A percentile compares a stretch with the other conserved stretches of the same genome.
Conservation (phyloP, 352 stramenopile species). For the Globisporangium nunn region DNA sequence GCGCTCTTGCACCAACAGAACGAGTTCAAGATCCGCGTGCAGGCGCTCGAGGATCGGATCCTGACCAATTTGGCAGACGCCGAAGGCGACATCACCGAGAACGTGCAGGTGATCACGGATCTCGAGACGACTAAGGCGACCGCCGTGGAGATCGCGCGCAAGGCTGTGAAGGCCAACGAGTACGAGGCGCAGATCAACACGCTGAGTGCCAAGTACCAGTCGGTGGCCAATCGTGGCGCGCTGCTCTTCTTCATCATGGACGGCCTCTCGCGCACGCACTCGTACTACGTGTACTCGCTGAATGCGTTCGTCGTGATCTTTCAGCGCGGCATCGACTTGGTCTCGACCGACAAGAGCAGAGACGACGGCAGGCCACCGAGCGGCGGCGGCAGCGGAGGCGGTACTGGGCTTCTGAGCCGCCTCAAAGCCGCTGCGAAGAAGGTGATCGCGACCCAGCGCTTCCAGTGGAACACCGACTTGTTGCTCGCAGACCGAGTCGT, state of each 20-base stretch:
- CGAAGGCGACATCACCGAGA: constrained; percentile 89
- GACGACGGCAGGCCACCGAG: constrained; percentile 6
- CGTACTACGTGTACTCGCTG: constrained; percentile 94
- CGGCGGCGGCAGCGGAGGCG: constrained; percentile 3
- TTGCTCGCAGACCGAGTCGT: constrained; percentile 66
- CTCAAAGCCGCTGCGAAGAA: constrained; percentile 83
- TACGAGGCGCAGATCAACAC: constrained; percentile 77
- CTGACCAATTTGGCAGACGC: constrained; percentile 75
- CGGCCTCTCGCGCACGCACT: constrained; percentile 88
- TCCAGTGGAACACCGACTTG: constrained; percentile 85
- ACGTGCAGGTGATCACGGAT: constrained; percentile 93
- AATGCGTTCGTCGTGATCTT: constrained; percentile 95
- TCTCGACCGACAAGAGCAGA: constrained; percentile 36
- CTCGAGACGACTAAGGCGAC: constrained; percentile 92
- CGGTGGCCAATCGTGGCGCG: constrained; percentile 86
- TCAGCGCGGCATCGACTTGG: constrained; percentile 91
- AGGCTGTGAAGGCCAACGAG: constrained; percentile 67
- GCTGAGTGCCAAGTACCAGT: constrained; percentile 89
- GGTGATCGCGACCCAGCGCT: constrained; percentile 74
- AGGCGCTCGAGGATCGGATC: constrained; percentile 88
- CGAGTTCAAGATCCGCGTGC: constrained; percentile 85
- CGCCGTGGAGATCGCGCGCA: constrained; percentile 73
- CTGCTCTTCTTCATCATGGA: constrained; percentile 95
- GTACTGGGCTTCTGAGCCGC: constrained; percentile 30
- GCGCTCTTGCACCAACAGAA: constrained; percentile 87